These are phyloP conservation scores for Sporothrix sp. DNA, from an alignment of 2,329 filamentous ascomycete genomes.

Conservation along the genomic window DNA sequence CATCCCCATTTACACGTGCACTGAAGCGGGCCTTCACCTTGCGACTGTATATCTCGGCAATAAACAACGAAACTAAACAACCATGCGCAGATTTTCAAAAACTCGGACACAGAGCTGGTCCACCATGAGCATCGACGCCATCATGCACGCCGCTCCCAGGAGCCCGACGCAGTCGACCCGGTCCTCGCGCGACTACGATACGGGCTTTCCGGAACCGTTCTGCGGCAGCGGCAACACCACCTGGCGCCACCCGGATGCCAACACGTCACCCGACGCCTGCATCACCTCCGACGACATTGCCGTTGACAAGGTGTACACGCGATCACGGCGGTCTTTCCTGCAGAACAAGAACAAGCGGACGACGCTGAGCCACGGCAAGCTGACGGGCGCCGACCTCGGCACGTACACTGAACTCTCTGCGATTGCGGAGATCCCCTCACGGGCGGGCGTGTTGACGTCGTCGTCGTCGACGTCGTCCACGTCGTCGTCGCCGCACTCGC, in stretches of 20 bases:
- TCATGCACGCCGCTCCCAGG: slow-evolving; percentile 6
- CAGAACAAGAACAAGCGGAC: slow-evolving; percentile 37
- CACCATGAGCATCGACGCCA: slow-evolving; percentile 11
- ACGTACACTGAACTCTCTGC: slow-evolving; percentile 15
- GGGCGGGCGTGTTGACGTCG: slow-evolving; percentile 8
- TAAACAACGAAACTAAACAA: slow-evolving; percentile 6
- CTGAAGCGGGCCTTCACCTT: not conserved
- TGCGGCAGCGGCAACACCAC: slow-evolving; percentile 47
- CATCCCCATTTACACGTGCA: not conserved
- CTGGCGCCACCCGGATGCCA: slow-evolving; percentile 51
- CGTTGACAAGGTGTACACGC: slow-evolving; percentile 31
- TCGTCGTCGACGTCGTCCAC: slow-evolving; percentile 5
- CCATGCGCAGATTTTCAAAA: slow-evolving; percentile 14
- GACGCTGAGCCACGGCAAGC: slow-evolving; percentile 37
- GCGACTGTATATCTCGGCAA: no score
- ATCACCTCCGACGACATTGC: slow-evolving; percentile 47
- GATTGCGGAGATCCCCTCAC: slow-evolving; percentile 2
- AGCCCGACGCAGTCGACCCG: slow-evolving; percentile 8
- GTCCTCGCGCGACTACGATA: slow-evolving; percentile 25
- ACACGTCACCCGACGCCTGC: slow-evolving; percentile 45
- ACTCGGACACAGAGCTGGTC: slow-evolving; percentile 19
- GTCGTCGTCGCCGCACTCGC: slow-evolving; percentile 9
- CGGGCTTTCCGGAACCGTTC: slow-evolving; percentile 44
- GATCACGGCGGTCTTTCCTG: slow-evolving; percentile 36
- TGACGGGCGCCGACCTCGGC: slow-evolving; percentile 25